Evolutionary conservation across 345 rosid genomes (phyloP).

Genomic region (Boechera stricta): DNA sequence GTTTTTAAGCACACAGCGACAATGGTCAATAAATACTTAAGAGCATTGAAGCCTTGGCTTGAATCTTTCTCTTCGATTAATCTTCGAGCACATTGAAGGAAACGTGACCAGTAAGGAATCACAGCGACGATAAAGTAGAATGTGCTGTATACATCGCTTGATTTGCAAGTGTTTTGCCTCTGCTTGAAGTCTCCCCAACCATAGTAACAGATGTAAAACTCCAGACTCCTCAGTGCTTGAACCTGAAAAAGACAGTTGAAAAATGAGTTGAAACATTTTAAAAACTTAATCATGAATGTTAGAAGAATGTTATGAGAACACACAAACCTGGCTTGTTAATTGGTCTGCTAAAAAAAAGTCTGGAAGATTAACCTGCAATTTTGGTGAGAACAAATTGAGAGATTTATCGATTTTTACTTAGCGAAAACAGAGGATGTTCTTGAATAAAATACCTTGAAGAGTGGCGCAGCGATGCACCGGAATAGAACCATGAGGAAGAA

Average conservation of each 20-base stretch:
- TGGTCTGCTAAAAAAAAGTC: constrained; percentile 79
- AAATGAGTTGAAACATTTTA: neutral
- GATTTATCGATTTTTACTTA: neutral
- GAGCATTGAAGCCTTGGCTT: constrained; percentile 60
- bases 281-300: neutral
- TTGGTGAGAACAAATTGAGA: neutral
- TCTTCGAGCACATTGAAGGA: constrained; percentile 68
- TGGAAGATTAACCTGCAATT: constrained; percentile 58
- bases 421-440: neutral
- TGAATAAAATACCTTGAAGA: constrained; percentile 42
- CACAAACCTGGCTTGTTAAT: constrained; percentile 69
- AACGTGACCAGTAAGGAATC: constrained; percentile 64
- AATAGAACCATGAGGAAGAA: constrained; percentile 46
- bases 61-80: constrained; percentile 63
- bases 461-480: constrained; percentile 47
- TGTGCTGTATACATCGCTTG: constrained; percentile 42
- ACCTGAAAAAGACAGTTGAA: constrained; percentile 46
- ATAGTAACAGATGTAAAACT: constrained; percentile 75
- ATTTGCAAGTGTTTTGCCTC: constrained; percentile 53
- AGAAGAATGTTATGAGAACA: neutral
- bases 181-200: constrained; percentile 66
- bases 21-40: constrained; percentile 60
- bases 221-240: constrained; percentile 73
- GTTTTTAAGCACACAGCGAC: constrained; percentile 65
- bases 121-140: constrained; percentile 64